Conservation (phyloP, 2,329 filamentous ascomycete genomes). For the Piedraia hortae region DNA sequence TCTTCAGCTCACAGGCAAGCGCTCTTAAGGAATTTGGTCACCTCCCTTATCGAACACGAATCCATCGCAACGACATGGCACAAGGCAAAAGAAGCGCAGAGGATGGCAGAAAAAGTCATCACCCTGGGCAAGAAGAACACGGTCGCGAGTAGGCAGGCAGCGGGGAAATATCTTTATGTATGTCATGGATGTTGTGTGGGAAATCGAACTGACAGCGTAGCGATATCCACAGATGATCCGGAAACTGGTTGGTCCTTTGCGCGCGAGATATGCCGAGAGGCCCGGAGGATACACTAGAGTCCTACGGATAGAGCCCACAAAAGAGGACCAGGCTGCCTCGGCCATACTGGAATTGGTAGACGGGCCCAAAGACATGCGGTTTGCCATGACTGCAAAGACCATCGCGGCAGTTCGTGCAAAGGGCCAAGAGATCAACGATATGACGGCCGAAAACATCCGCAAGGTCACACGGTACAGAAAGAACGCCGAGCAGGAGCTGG, state of each 20-base stretch:
- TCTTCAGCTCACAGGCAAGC: constrained; percentile 70
- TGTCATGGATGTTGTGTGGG: not conserved
- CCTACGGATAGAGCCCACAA: constrained; percentile 67
- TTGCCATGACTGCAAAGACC: constrained; percentile 72
- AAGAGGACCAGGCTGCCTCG: constrained; percentile 63
- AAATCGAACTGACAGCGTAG: constrained; percentile 17
- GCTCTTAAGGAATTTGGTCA: constrained; percentile 82
- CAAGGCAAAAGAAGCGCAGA: constrained; percentile 92
- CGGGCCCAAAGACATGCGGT: constrained; percentile 76
- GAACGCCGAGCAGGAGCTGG: constrained; percentile 37
- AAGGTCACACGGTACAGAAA: constrained; percentile 60
- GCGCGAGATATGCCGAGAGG: constrained; percentile 47
- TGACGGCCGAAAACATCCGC: constrained; percentile 50
- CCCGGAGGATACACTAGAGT: constrained; percentile 90
- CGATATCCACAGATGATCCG: constrained; percentile 42
- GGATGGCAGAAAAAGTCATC: constrained; percentile 78
- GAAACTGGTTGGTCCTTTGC: constrained; percentile 67
- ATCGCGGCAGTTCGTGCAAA: constrained; percentile 29
- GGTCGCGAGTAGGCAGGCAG: constrained; percentile 45
- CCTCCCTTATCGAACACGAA: constrained; percentile 78
- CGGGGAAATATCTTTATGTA: constrained; percentile 57
- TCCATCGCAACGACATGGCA: constrained; percentile 83
- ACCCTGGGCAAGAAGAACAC: constrained; percentile 85
- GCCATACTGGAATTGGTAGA: constrained; percentile 91
- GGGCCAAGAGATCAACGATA: constrained; percentile 31